Percentiles rank a stretch among this genome's conserved stretches.
Evolutionary conservation across 2,329 filamentous ascomycete species (phyloP).

Genomic region (Phaeosphaeria sp.): DNA sequence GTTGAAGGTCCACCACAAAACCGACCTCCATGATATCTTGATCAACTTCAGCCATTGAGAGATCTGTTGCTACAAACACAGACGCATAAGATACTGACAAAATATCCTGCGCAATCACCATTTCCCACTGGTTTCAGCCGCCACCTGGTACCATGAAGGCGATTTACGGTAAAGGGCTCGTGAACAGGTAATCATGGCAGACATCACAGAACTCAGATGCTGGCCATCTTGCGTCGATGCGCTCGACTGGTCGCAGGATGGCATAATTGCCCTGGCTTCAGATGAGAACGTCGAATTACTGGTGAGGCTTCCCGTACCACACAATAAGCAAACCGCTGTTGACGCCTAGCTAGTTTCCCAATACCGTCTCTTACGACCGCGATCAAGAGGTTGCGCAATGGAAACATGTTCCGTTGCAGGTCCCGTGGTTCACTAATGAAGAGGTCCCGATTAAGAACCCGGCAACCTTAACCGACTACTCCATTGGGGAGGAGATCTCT

Average conservation of each 20-base stretch:
- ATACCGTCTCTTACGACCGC: constrained; percentile 34
- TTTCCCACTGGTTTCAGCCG: background rate
- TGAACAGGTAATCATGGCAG: constrained; percentile 33
- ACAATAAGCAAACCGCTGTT: constrained; percentile 10
- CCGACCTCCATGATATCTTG: background rate
- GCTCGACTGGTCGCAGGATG: constrained; percentile 66
- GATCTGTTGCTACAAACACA: background rate
- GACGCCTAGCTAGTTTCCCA: constrained; percentile 38
- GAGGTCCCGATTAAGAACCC: constrained; percentile 58
- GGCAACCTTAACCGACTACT: constrained; percentile 57
- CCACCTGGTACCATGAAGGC: background rate
- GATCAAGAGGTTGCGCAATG: constrained; percentile 41
- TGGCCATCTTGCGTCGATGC: constrained; percentile 61
- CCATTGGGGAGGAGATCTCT: constrained; percentile 66
- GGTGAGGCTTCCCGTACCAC: constrained; percentile 31
- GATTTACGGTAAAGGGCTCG: background rate
- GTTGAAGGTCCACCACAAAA: background rate
- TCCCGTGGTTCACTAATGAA: constrained; percentile 59
- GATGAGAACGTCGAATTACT: constrained; percentile 64
- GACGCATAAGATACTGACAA: background rate
- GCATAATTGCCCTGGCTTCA: constrained; percentile 63
- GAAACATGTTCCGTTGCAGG: constrained; percentile 52
- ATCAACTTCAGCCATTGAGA: background rate
- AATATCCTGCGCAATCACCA: background rate
- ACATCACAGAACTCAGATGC: constrained; percentile 45